Percentiles rank a stretch among this genome's conserved stretches.
phyloP scores from a whole-genome alignment of 371 early-diverging fungal genomes.

The Blastocladiella emersonii region DNA sequence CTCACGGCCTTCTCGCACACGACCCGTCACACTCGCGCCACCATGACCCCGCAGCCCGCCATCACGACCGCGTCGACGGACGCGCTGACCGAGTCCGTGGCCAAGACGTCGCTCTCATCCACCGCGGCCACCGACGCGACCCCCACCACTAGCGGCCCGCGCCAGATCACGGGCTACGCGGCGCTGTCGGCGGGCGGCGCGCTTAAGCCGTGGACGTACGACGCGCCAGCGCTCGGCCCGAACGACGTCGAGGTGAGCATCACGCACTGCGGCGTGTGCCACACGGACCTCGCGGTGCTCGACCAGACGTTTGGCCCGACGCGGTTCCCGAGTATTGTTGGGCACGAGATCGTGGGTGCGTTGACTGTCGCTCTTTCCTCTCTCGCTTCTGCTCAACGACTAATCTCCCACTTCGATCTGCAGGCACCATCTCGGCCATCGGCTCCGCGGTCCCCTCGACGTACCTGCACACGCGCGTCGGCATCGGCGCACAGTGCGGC shows the following conservation, averaged over 20 bases:
- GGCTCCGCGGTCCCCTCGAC: slow-evolving; percentile 29
- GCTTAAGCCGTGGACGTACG: slow-evolving; percentile 8
- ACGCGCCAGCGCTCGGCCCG: background rate
- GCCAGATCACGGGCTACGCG: slow-evolving; percentile 8
- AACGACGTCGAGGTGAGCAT: slow-evolving; percentile 9
- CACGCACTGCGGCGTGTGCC: slow-evolving; percentile 31
- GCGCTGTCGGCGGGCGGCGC: background rate
- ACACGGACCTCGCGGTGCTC: background rate
- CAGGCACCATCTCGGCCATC: slow-evolving; percentile 32
- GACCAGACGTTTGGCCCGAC: slow-evolving; percentile 42
- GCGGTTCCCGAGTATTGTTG: slow-evolving; percentile 57
- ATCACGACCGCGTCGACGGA: no score
- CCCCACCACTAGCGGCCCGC: background rate
- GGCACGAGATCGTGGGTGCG: slow-evolving; percentile 60
- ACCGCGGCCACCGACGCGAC: no score
- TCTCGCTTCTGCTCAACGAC: no score
- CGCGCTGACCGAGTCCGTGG: no score
- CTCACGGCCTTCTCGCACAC: no score
- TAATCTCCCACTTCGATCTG: no score
- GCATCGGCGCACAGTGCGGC: slow-evolving; percentile 14
- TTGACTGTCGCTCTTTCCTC: slow-evolving; percentile 3
- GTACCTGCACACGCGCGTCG: slow-evolving; percentile 58
- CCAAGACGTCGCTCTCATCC: no score
- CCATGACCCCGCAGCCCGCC: no score
- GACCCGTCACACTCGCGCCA: no score